phyloP scores from a whole-genome alignment of 768 basidiomycete species.

The Dioszegia hungarica region DNA sequence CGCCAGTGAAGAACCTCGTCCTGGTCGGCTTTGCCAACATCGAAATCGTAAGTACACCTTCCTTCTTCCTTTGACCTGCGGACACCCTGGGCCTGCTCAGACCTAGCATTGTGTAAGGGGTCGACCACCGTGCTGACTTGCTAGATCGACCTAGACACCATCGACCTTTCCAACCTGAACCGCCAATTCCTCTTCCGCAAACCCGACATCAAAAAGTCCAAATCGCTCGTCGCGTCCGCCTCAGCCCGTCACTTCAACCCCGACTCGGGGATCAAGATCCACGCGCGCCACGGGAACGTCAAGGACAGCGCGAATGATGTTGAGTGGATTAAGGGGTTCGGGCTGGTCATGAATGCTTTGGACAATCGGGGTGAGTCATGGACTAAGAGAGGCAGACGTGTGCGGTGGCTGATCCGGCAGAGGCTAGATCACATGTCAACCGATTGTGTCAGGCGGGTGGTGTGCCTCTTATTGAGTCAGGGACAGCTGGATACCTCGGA shows the following conservation, averaged over 20 bases:
- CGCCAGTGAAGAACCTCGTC: slow-evolving; percentile 87
- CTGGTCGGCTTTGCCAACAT: slow-evolving; percentile 88
- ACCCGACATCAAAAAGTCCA: slow-evolving; percentile 95
- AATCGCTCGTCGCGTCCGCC: slow-evolving; percentile 65
- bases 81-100: neutral
- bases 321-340: slow-evolving; percentile 83
- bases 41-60: slow-evolving; percentile 55
- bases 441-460: slow-evolving; percentile 92
- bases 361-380: slow-evolving; percentile 78
- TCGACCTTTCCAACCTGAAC: slow-evolving; percentile 95
- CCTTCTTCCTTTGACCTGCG: neutral
- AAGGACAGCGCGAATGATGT: slow-evolving; percentile 87
- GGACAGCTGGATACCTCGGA: slow-evolving; percentile 93
- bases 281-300: slow-evolving; percentile 89
- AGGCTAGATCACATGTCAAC: slow-evolving; percentile 92
- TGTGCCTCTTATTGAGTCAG: slow-evolving; percentile 88
- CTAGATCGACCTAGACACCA: slow-evolving; percentile 87
- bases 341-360: slow-evolving; percentile 88
- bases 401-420: slow-evolving; percentile 52
- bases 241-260: slow-evolving; percentile 49
- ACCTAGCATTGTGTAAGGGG: too few species aligned
- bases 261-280: slow-evolving; percentile 81
- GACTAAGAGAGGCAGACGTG: neutral
- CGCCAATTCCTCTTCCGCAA: slow-evolving; percentile 94
- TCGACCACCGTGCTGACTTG: too few species aligned